Percentiles rank a stretch among this genome's conserved stretches.
Conservation (phyloP, 2,329 filamentous ascomycete genomes). For the Alternaria burnsii region DNA sequence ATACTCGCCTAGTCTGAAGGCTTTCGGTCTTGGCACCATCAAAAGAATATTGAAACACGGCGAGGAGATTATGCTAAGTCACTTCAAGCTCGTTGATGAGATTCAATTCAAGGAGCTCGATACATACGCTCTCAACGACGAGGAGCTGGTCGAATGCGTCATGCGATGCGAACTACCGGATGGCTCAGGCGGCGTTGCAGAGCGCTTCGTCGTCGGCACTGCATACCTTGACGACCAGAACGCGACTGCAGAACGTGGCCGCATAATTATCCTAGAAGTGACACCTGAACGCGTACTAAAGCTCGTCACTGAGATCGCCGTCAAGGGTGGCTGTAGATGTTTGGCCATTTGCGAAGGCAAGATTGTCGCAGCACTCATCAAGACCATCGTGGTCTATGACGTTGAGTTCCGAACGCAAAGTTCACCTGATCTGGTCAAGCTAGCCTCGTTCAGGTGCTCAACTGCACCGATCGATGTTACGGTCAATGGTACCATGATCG, state of each 20-base stretch:
- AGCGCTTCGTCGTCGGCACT: slow-evolving; percentile 92
- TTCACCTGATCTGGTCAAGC: slow-evolving; percentile 68
- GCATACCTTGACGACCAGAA: slow-evolving; percentile 74
- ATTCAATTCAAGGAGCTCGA: slow-evolving; percentile 83
- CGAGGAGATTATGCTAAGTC: slow-evolving; percentile 78
- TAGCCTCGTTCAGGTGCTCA: slow-evolving; percentile 80
- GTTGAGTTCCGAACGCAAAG: slow-evolving; percentile 64
- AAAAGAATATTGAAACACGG: slow-evolving; percentile 74
- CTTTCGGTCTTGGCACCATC: slow-evolving; percentile 88
- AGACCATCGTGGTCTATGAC: slow-evolving; percentile 74
- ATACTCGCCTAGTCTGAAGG: slow-evolving; percentile 79
- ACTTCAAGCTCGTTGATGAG: slow-evolving; percentile 91
- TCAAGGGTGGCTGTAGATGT: slow-evolving; percentile 83
- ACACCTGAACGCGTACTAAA: slow-evolving; percentile 77
- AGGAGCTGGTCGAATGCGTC: slow-evolving; percentile 86
- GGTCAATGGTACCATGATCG: slow-evolving; percentile 77
- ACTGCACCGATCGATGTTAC: slow-evolving; percentile 85
- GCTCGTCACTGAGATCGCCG: slow-evolving; percentile 70
- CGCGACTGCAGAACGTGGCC: slow-evolving; percentile 66
- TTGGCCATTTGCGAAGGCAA: slow-evolving; percentile 75
- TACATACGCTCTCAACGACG: slow-evolving; percentile 68
- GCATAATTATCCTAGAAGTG: slow-evolving; percentile 86
- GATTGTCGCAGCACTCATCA: slow-evolving; percentile 87
- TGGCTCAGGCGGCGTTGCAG: slow-evolving; percentile 64
- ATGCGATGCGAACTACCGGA: slow-evolving; percentile 77